Percentiles rank a stretch among this genome's conserved stretches.
Evolutionary conservation across 306 rosid genomes (phyloP).

Genomic region (Castanea crenata): DNA sequence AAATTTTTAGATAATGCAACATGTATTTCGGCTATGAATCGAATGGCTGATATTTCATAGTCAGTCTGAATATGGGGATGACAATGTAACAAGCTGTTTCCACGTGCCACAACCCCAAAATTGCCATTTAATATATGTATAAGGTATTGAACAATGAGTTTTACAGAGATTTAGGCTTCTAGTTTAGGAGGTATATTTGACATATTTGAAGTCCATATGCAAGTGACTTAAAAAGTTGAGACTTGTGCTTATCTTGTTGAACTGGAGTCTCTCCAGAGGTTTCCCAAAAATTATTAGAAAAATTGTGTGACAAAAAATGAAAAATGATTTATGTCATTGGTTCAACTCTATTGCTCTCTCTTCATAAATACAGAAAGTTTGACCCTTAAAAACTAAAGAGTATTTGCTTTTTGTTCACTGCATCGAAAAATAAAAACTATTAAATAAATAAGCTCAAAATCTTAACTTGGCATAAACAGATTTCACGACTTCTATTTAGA

Average conservation of each 20-base stretch:
- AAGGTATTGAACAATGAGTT: background rate
- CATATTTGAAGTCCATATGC: background rate
- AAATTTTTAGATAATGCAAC: background rate
- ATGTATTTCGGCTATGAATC: background rate
- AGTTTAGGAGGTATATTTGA: background rate
- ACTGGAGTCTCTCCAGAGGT: background rate
- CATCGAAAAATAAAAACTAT: background rate
- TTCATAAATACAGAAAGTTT: background rate
- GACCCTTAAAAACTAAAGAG: too few species aligned
- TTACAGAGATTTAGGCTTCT: background rate
- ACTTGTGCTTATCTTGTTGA: too few species aligned
- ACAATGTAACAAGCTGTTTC: background rate
- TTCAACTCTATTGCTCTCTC: background rate
- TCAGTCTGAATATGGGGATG: conserved; percentile 14
- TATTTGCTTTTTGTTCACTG: background rate
- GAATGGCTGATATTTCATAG: background rate
- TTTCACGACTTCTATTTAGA: too few species aligned
- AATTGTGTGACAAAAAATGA: background rate
- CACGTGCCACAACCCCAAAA: background rate
- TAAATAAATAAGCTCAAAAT: background rate
- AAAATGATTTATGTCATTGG: background rate
- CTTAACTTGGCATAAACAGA: too few species aligned
- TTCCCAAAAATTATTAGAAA: background rate
- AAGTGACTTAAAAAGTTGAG: background rate
- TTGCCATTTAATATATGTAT: background rate